These are phyloP conservation scores for Neoscytalidium dimidiatum DNA, from an alignment of 2,329 filamentous ascomycete species.

Conservation along the genomic window DNA sequence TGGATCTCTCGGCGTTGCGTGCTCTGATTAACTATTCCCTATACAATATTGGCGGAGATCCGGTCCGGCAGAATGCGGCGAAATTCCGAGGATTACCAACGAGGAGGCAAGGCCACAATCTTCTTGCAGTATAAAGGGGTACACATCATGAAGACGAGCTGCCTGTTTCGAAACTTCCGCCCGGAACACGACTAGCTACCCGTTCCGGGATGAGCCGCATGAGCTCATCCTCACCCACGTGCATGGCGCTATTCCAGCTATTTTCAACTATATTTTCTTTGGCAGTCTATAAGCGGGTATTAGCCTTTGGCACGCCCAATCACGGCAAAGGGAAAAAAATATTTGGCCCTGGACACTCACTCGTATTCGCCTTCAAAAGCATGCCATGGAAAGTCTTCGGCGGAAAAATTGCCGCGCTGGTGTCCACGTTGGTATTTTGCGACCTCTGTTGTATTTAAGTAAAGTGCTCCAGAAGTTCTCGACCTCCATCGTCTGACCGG, in stretches of 20 bases:
- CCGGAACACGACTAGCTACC: neutral
- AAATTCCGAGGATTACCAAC: neutral
- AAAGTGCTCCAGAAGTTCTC: conserved; percentile 45
- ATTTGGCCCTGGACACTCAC: no score
- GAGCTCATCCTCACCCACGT: neutral
- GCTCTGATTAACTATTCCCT: neutral
- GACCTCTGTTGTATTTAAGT: no score
- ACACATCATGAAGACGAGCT: neutral
- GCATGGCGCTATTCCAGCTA: neutral
- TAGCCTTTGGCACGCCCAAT: no score
- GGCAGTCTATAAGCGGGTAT: neutral
- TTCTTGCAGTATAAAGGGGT: neutral
- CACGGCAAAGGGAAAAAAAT: no score
- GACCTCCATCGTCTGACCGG: conserved; percentile 45
- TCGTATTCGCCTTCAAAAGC: no score
- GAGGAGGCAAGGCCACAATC: neutral
- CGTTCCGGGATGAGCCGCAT: no score
- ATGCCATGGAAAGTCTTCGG: no score
- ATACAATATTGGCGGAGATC: neutral
- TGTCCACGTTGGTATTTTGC: no score
- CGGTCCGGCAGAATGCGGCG: neutral
- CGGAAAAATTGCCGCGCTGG: no score
- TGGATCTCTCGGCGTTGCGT: neutral
- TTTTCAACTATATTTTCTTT: neutral
- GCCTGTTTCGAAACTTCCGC: neutral